Percentiles rank a stretch among this genome's conserved stretches.
These are phyloP conservation scores for Reutealis trisperma DNA, from an alignment of 345 rosid species.

Conservation along the genomic window DNA sequence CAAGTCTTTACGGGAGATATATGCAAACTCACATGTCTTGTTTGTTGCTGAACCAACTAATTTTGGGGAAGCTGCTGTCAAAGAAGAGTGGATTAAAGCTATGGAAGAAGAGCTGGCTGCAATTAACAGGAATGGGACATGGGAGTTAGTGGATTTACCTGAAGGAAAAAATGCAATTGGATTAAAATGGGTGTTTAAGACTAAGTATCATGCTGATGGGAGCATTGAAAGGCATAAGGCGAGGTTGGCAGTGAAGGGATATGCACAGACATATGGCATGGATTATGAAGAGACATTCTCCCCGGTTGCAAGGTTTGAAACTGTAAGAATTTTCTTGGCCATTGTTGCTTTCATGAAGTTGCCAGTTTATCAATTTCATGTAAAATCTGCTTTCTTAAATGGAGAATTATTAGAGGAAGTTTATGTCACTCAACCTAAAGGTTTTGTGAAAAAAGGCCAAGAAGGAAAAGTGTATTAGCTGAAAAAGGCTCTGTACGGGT, in stretches of 20 bases:
- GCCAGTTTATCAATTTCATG: not conserved
- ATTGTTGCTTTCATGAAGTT: too few relatives aligned
- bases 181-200: not conserved
- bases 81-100: not conserved
- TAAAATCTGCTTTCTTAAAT: not conserved
- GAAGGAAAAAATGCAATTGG: not conserved
- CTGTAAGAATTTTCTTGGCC: not conserved
- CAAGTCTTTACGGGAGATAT: not conserved
- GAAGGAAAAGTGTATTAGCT: not conserved
- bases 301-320: not conserved
- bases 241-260: not conserved
- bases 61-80: not conserved
- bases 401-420: not conserved
- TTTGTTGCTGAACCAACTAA: not conserved
- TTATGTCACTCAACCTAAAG: not conserved
- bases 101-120: not conserved
- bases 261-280: not conserved
- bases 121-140: not conserved
- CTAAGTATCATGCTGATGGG: not conserved
- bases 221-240: not conserved
- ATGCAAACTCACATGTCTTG: not conserved
- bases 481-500: not conserved
- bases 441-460: not conserved
- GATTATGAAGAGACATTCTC: not conserved
- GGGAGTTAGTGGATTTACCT: not conserved